Percentiles rank a stretch among this genome's conserved stretches.
These are phyloP conservation scores for Cystobasidium sp. DNA, from an alignment of 1,284 basidiomycete genomes.

Conservation along the genomic window DNA sequence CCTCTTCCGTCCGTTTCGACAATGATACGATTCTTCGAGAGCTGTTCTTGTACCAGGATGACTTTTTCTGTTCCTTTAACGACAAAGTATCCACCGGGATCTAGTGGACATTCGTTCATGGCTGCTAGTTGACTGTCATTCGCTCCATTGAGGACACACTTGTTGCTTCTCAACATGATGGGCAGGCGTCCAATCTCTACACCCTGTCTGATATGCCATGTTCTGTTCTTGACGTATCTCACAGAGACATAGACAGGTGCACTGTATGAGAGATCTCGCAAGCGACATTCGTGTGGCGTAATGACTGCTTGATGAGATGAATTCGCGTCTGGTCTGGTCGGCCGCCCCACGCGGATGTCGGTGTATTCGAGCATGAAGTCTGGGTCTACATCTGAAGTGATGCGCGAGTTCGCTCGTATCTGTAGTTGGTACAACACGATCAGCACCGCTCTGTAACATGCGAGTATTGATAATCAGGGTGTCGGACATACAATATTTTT, in stretches of 20 bases:
- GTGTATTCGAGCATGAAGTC: constrained; percentile 97
- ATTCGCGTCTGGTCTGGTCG: constrained; percentile 82
- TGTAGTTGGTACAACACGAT: constrained; percentile 1
- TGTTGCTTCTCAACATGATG: constrained; percentile 95
- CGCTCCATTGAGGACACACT: constrained; percentile 82
- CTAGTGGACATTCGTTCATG: constrained; percentile 96
- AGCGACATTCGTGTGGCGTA: constrained; percentile 95
- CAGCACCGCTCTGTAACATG: neutral
- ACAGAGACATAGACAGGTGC: constrained; percentile 94
- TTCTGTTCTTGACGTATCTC: constrained; percentile 91
- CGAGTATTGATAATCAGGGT: neutral
- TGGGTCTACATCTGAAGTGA: constrained; percentile 95
- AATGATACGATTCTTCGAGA: constrained; percentile 99
- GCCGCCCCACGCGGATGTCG: constrained; percentile 87
- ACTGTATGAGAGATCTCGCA: constrained; percentile 94
- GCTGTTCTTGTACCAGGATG: constrained; percentile 97
- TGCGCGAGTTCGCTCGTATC: constrained; percentile 84
- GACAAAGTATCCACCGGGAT: constrained; percentile 98
- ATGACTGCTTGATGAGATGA: constrained; percentile 75
- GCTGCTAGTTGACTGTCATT: constrained; percentile 80
- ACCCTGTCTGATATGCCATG: constrained; percentile 79
- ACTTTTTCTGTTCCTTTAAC: constrained; percentile 99
- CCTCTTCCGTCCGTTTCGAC: constrained; percentile 79
- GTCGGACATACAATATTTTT: constrained; percentile 75
- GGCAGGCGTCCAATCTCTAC: constrained; percentile 91